Base-by-base conservation (phyloP, 208 protist genomes). In the Eutreptiella sp. region DNA sequence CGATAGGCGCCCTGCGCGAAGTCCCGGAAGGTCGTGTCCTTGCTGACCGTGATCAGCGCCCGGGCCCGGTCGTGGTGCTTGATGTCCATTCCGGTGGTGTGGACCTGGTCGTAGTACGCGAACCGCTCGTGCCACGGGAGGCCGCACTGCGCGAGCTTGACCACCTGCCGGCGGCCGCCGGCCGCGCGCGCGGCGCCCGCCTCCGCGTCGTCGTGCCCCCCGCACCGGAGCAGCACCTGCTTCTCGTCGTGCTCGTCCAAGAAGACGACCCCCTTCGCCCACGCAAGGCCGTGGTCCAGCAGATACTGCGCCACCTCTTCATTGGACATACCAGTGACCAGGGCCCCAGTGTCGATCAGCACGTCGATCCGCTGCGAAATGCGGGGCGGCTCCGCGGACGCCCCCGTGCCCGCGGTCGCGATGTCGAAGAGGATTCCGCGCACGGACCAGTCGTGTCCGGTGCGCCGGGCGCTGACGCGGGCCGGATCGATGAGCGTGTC, bases 1-100 rank as follows among this genome's bases (percentile, higher is more conserved):
- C 73, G 61, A 41, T 55, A 78, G 2, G 73, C 73, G 3, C 68
- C 72, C 47, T 70, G 65, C 9, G 55, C 72, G 41, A 70, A 73
- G 52, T 77, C 72, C 16, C 72, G 47, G 50, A 73, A 77, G 4
- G 34, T 52, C 73, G 76, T 78, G 66, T 78, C 73, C 66, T 78
- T 78, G 21, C 69, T 62, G n/a, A 78, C 38, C 4, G 73, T 78
- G 26, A 76, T 52, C 19, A 66, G 46, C 4, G 73, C 73, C 24
- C 24, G 21, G 2, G 68, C 70, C 35, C 70, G 57, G 16, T 74
- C 33, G 14, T 52, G 38, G 27, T 76, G 69, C 60, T 72, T 52
- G 34, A 57, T 45, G 43, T 46, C 9, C 27, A 57, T 38, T 9
- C 26, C 11, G 35, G 26, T 57, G 43, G 50, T 57, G 43, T 57